Base-by-base conservation (phyloP, 208 protist species). In the Wallacemonas sp. region DNA sequence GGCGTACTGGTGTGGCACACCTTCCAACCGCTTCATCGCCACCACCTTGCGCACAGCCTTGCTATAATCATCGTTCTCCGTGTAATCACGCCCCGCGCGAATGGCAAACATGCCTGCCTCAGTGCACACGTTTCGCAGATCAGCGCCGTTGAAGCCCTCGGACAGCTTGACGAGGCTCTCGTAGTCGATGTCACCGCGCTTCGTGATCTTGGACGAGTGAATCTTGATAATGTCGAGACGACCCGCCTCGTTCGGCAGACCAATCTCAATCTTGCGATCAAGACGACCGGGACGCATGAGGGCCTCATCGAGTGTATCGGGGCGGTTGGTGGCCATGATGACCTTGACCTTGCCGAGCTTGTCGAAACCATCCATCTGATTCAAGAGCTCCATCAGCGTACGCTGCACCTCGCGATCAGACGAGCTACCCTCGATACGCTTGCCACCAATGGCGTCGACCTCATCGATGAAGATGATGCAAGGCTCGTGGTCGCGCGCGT, bases 401-500 rank as follows among this genome's bases (percentile, higher is more conserved):
- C 99, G 89, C 81, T 99, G 99, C 54, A 99, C 98, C 81, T 99
- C 99, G 46, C 99, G 86, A 76, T 99, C 99, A 16, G 97, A 98
- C 32, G 91, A 97, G 8, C 97, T 99, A 52, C 98, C 99, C 72
- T 99, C 98, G 72, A 99, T 99, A 63, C 99, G 84, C 55, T 98
- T 94, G 17, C 98, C 98, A 60, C 98, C 99, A 62, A 99, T 99
- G 26, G 99, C 99, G 70, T 99, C 99, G 61, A 99, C 98, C 83
- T 99, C 99, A 83, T 99, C 99, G 86, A 99, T 99, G 77, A 99
- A 99, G 66, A 99, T 99, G 65, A 99, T 98, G 79, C 99, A 99
- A 12, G 99, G 98, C 86, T 99, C 83, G 82, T 99, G 97, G 43
- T 99, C 98, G 8, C 93, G 83, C 16, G 95, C 94, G 81, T 97